Evolutionary conservation across 208 protist genomes (phyloP).

Genomic region (Acanthamoeba triangularis): DNA sequence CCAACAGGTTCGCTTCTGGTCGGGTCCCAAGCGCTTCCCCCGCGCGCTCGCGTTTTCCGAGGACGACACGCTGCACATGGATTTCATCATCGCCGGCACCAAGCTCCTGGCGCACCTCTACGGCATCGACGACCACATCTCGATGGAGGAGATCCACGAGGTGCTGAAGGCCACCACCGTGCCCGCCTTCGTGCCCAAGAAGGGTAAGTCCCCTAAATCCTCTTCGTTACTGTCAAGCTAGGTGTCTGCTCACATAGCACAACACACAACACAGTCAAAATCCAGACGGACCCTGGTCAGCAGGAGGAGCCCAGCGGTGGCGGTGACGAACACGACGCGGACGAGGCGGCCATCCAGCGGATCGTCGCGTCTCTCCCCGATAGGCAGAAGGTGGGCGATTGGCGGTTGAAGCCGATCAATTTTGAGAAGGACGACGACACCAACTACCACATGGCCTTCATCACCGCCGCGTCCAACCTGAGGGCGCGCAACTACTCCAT

Average conservation of each 20-base stretch:
- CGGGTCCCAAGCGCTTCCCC: conserved; percentile 94
- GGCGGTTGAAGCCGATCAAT: not conserved
- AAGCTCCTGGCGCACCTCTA: conserved; percentile 91
- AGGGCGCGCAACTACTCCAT: conserved; percentile 93
- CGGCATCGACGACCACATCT: conserved; percentile 92
- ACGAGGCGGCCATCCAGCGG: not conserved
- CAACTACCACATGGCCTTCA: conserved; percentile 88
- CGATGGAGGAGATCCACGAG: not conserved
- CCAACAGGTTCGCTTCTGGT: conserved; percentile 91
- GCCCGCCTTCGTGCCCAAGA: conserved; percentile 53
- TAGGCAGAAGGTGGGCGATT: not conserved
- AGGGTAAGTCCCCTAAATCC: not conserved
- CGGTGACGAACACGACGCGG: conserved; percentile 24
- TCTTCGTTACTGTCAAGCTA: too few species aligned
- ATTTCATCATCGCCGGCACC: conserved; percentile 92
- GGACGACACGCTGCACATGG: conserved; percentile 87
- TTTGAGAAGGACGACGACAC: conserved; percentile 84
- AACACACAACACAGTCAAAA: conserved; percentile 61
- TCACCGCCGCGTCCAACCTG: conserved; percentile 92
- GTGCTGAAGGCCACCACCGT: not conserved
- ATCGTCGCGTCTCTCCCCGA: conserved; percentile 4
- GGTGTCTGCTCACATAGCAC: not conserved
- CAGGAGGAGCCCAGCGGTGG: conserved; percentile 75
- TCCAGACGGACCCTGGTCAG: conserved; percentile 93
- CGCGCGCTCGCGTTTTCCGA: conserved; percentile 90